Evolutionary conservation across 2,329 filamentous ascomycete genomes (phyloP).

Genomic region (Scolecobasidium constrictum): DNA sequence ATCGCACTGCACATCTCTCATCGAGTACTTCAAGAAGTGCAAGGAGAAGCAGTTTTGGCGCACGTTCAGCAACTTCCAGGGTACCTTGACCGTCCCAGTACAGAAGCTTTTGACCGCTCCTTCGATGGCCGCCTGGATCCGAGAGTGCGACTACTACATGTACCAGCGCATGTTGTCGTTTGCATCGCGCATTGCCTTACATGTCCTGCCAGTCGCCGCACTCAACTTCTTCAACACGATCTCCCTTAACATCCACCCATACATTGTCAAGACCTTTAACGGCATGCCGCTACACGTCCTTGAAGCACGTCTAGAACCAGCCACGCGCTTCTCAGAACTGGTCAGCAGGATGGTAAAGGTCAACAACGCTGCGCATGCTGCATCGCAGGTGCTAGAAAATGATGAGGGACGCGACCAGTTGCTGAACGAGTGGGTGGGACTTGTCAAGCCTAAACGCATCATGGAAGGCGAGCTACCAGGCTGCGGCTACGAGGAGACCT

Average conservation of each 20-base stretch:
- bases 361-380: conserved; percentile 87
- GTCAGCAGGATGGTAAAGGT: conserved; percentile 81
- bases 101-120: conserved; percentile 82
- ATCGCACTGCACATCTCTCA: conserved; percentile 87
- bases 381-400: conserved; percentile 83
- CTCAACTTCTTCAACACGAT: conserved; percentile 81
- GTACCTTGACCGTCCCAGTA: conserved; percentile 90
- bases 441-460: conserved; percentile 45
- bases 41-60: conserved; percentile 96
- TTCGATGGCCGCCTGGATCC: conserved; percentile 80
- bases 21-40: conserved; percentile 92
- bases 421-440: conserved; percentile 79
- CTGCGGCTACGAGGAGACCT: conserved; percentile 44
- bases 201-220: conserved; percentile 81
- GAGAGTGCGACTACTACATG: conserved; percentile 87
- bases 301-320: conserved; percentile 76
- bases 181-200: conserved; percentile 75
- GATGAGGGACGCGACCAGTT: conserved; percentile 86
- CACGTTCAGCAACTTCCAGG: conserved; percentile 88
- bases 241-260: conserved; percentile 65
- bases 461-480: conserved; percentile 46
- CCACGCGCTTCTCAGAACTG: conserved; percentile 76
- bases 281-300: conserved; percentile 78
- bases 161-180: conserved; percentile 97
- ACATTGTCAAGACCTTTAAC: conserved; percentile 78